A percentile compares a stretch with the other conserved stretches of the same genome.
Conservation (phyloP, 345 rosid species). For the Psidium friedrichsthalianum region DNA sequence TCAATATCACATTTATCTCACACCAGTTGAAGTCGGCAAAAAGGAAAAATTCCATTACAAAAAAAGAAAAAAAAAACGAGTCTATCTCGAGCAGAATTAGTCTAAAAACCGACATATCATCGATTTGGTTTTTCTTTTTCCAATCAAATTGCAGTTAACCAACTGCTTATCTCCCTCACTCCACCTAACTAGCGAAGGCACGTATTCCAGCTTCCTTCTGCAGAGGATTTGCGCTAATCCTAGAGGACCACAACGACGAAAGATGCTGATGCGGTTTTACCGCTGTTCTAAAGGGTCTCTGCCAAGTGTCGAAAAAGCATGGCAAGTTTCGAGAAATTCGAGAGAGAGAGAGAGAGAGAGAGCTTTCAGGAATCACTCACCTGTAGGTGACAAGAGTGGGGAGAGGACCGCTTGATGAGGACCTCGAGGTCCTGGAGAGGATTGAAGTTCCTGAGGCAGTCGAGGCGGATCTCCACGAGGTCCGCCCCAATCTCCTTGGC, state of each 20-base stretch:
- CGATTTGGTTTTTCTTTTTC: neutral
- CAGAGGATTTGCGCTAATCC: neutral
- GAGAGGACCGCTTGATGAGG: conserved; percentile 32
- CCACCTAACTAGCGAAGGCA: neutral
- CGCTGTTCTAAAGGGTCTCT: neutral
- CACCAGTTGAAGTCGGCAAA: too few species aligned
- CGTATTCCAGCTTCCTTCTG: neutral
- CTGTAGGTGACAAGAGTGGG: conserved; percentile 39
- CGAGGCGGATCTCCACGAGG: conserved; percentile 25
- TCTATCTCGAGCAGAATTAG: neutral
- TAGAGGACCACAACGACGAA: neutral
- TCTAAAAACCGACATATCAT: neutral
- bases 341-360: neutral
- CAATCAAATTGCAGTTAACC: neutral
- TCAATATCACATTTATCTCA: too few species aligned
- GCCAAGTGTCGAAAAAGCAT: neutral
- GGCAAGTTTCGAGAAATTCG: neutral
- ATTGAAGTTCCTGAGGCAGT: conserved; percentile 26
- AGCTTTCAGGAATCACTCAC: conserved; percentile 1
- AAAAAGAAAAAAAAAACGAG: too few species aligned
- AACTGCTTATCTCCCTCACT: neutral
- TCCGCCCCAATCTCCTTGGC: conserved; percentile 28
- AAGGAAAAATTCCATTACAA: neutral
- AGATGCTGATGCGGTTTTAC: neutral
- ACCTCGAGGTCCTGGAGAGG: conserved; percentile 16